A percentile compares a stretch with the other conserved stretches of the same genome.
Evolutionary conservation across 352 stramenopile genomes (phyloP).

Genomic region (Pythium rhizo-oryzae): DNA sequence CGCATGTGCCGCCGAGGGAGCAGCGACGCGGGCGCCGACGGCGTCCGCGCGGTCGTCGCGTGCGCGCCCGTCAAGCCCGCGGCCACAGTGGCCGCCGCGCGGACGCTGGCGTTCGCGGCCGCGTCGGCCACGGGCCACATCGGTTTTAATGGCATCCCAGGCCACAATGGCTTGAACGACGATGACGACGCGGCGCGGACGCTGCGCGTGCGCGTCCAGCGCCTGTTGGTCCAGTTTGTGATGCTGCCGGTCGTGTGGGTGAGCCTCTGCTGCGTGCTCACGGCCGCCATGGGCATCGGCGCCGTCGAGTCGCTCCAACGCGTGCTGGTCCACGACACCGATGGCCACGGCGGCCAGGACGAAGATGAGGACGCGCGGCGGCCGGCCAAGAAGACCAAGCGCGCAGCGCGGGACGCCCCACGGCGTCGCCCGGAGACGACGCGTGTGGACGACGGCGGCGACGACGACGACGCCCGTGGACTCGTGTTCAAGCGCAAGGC

Average conservation of each 20-base stretch:
- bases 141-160: neutral
- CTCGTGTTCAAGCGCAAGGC: constrained; percentile 13
- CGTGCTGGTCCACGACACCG: constrained; percentile 6
- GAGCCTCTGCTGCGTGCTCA: constrained; percentile 61
- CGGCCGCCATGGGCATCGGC: constrained; percentile 53
- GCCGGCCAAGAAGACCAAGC: constrained; percentile 27
- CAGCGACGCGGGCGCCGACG: constrained; percentile 1
- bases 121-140: constrained; percentile 3
- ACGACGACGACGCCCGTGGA: neutral
- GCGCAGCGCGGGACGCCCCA: neutral
- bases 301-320: constrained; percentile 55
- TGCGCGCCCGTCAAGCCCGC: neutral
- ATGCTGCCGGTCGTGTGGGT: constrained; percentile 66
- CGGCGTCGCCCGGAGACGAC: neutral
- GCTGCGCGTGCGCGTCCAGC: constrained; percentile 33
- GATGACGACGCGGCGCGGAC: neutral
- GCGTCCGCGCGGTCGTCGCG: constrained; percentile 9
- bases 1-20: constrained; percentile 20
- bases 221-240: constrained; percentile 51
- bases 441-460: neutral
- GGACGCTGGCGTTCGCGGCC: neutral
- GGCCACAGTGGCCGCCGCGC: neutral
- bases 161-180: neutral
- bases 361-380: constrained; percentile 6
- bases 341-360: neutral